Evolutionary conservation across 371 early-diverging fungal species (phyloP).

Genomic region (Mortierella sp.): DNA sequence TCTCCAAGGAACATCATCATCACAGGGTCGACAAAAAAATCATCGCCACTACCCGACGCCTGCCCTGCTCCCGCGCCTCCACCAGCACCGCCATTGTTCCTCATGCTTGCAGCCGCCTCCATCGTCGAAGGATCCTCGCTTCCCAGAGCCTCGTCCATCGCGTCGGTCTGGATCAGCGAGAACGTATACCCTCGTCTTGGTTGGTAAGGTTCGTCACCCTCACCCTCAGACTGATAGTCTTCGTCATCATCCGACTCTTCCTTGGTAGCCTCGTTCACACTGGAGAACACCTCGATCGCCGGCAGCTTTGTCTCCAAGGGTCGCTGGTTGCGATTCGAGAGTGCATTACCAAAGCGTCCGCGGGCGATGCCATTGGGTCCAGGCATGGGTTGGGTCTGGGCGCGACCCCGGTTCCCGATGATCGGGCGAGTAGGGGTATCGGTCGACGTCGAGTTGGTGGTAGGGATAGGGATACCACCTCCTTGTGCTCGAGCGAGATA

Average conservation of each 20-base stretch:
- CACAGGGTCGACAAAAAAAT: constrained; percentile 32
- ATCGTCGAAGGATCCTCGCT: constrained; percentile 61
- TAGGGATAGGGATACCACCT: constrained; percentile 13
- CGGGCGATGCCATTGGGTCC: constrained; percentile 35
- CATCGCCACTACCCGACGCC: constrained; percentile 14
- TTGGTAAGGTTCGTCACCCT: constrained; percentile 58
- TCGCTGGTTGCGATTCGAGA: constrained; percentile 25
- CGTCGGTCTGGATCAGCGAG: constrained; percentile 71
- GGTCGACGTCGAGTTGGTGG: not conserved
- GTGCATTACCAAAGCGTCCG: constrained; percentile 35
- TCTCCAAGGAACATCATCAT: constrained; percentile 57
- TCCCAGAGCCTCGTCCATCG: constrained; percentile 72
- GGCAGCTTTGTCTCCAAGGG: constrained; percentile 58
- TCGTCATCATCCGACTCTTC: constrained; percentile 75
- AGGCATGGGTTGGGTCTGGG: constrained; percentile 45
- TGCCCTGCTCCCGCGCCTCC: constrained; percentile 4
- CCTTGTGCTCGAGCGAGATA: constrained; percentile 55
- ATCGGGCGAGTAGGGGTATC: not conserved
- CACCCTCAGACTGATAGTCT: constrained; percentile 60
- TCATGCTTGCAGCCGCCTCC: constrained; percentile 40
- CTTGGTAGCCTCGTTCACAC: constrained; percentile 67
- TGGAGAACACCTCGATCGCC: constrained; percentile 71
- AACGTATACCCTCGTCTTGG: constrained; percentile 62
- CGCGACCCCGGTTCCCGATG: constrained; percentile 31
- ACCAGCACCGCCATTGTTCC: constrained; percentile 19